Base-by-base conservation (phyloP, 2,329 filamentous ascomycete genomes). In the Pseudogymnoascus sp. region DNA sequence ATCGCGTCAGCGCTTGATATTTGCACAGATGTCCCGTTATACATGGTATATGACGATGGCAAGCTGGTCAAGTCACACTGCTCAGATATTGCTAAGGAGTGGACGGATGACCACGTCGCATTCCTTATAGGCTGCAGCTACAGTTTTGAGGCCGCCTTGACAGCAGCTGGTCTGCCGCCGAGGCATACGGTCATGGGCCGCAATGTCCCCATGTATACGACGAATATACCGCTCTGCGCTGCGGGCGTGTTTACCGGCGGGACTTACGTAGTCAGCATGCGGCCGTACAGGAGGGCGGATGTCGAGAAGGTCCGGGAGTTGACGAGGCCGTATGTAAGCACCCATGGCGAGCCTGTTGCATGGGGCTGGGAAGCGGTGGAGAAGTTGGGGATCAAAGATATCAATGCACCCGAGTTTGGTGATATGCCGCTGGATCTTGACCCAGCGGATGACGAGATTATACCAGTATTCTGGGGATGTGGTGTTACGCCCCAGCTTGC, bases 401-500 rank as follows among this genome's bases (percentile, higher is more conserved):
- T 87, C 8, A 72, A 77, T 43, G 64, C 46, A 6, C 82, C 82
- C 1, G 79, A 88, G 61, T 88, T 82, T 79, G 85, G 86, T 0
- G 82, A 87, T 64, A 65, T 65, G 2, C 78, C 78, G 4, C 63
- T 74, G 5, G 72, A 73, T 11, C 53, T 69, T 14, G 72, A 77
- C 31, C 82, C 79, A 0, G 69, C 72, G 61, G 73, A 73, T 18
- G 74, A 77, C 12, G 75, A 79, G 1, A 75, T 79, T 25, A 76
- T 86, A 31, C 83, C 82, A 0, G 79, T 85, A 3, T 85, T 85
- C 66, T 84, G 85, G 84, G 86, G 83, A 0, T 88, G 85, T 69
- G 85, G 85, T 36, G 85, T 88, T 9, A 88, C 86, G 38, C 85
- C 86, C 1, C 85, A 88, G 69, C 81, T 86, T 69, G 85, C 84